These are phyloP conservation scores for Ramalina intermedia DNA, from an alignment of 495 filamentous ascomycete species.

Conservation along the genomic window DNA sequence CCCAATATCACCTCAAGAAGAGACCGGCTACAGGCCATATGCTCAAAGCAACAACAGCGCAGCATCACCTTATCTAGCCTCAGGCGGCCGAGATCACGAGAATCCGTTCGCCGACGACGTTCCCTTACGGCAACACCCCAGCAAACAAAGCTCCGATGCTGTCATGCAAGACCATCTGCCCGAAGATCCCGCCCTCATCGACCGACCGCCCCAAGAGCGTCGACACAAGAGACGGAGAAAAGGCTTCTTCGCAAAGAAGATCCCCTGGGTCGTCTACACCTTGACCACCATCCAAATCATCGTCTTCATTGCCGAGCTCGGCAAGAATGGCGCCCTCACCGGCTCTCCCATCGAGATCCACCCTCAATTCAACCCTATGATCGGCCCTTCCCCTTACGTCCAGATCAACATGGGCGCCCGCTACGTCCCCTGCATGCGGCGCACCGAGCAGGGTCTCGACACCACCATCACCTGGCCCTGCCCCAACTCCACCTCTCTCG, in stretches of 20 bases:
- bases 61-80: conserved; percentile 30
- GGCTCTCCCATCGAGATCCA: conserved; percentile 71
- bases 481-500: conserved; percentile 52
- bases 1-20: conserved; percentile 45
- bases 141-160: conserved; percentile 6
- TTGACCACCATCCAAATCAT: conserved; percentile 63
- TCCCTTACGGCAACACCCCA: conserved; percentile 40
- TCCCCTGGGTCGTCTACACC: conserved; percentile 71
- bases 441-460: conserved; percentile 49
- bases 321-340: conserved; percentile 61
- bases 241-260: conserved; percentile 42
- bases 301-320: conserved; percentile 85
- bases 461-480: conserved; percentile 52
- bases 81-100: conserved; percentile 24
- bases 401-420: conserved; percentile 94
- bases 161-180: conserved; percentile 6
- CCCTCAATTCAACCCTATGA: conserved; percentile 88
- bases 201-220: conserved; percentile 29
- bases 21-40: conserved; percentile 43
- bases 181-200: conserved; percentile 16
- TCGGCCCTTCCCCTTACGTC: conserved; percentile 78
- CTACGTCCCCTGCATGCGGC: conserved; percentile 90
- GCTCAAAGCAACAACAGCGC: conserved; percentile 31
- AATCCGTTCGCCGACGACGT: conserved; percentile 47
- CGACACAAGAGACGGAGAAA: conserved; percentile 34